phyloP scores from a whole-genome alignment of 345 rosid species.

The Hypericum perforatum region DNA sequence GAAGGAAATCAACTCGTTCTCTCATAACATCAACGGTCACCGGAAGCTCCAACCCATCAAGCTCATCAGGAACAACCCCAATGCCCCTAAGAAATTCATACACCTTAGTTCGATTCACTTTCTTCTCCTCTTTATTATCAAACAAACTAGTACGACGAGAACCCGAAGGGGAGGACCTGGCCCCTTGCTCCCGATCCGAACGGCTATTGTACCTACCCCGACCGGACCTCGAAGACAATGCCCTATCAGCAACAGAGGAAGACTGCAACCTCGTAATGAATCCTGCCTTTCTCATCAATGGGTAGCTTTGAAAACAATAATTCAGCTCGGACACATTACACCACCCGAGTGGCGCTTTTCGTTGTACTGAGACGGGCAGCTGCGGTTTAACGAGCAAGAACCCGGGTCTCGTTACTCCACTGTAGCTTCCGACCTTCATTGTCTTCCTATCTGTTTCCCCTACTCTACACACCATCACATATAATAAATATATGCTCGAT shows the following conservation, averaged over 20 bases:
- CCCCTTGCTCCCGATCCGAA: slow-evolving; percentile 28
- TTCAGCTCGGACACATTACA: slow-evolving; percentile 8
- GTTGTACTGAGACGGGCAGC: slow-evolving; percentile 33
- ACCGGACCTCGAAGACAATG: slow-evolving; percentile 29
- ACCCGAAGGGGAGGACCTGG: slow-evolving; percentile 45
- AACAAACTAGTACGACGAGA: slow-evolving; percentile 63
- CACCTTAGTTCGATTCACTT: slow-evolving; percentile 63
- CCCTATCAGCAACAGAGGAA: slow-evolving; percentile 38
- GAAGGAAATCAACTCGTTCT: slow-evolving; percentile 85
- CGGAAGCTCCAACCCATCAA: slow-evolving; percentile 89
- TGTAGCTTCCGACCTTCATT: slow-evolving; percentile 51
- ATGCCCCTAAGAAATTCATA: slow-evolving; percentile 57
- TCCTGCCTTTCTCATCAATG: slow-evolving; percentile 18
- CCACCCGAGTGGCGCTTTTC: slow-evolving; percentile 17
- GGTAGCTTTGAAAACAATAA: slow-evolving; percentile 22
- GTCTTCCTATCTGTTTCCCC: not conserved
- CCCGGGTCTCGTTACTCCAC: slow-evolving; percentile 42
- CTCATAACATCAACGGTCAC: slow-evolving; percentile 70
- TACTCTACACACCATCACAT: too few relatives aligned
- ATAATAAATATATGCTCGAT: too few relatives aligned
- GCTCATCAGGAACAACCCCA: slow-evolving; percentile 58
- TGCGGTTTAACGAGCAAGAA: slow-evolving; percentile 48
- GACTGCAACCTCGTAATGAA: slow-evolving; percentile 26
- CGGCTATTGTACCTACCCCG: slow-evolving; percentile 21
- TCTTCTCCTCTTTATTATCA: slow-evolving; percentile 58